Base-by-base conservation (phyloP, 257 asterid species). In the Leonotis leonurus region DNA sequence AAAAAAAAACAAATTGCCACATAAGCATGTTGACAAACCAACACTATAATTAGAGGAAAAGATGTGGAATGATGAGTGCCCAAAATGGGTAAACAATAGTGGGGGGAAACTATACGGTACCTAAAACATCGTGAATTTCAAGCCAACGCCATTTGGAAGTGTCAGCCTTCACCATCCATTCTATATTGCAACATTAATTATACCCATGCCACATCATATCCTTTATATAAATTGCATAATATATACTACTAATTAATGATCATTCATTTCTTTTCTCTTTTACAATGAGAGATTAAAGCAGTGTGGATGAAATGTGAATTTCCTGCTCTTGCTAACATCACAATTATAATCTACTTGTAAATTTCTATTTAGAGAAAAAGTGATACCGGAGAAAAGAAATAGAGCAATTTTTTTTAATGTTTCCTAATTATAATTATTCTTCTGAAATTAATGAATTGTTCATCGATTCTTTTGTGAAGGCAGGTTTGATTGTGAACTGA, bases 1-100 rank as follows among this genome's bases (percentile, higher is more conserved):
- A 16, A 0, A 7, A 48, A 2, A 44, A 44, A 3, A 13, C 35
- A 29, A 32, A 22, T 20, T 29, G 57, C 16, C 18, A 62, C 24
- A 8, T 20, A 48, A 62, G 43, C 26, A 24, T 36, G 69, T 51
- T 10, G 40, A 64, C 9, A 37, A 64, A 64, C 30, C 30, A 50
- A 64, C 69, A 50, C 27, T 64, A 64, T 64, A 25, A 64, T 64
- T 36, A 24, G 13, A 16, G 51, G n/a, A 51, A 64, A 64, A 64
- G 52, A 51, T 36, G 10, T 64, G 20, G 41, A 64, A 64, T 64
- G 41, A 64, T 64, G 22, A 64, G 14, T 27, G 21, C 29, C 53
- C 7, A 37, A 51, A 64, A 51, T 64, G 60, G 59, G 22, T 37
- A 64, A 36, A 26, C 41, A 51, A 14, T 41, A 64, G 69, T 64